Base-by-base conservation (phyloP, 805 yeast genomes). In the Hanseniaspora thailandica region DNA sequence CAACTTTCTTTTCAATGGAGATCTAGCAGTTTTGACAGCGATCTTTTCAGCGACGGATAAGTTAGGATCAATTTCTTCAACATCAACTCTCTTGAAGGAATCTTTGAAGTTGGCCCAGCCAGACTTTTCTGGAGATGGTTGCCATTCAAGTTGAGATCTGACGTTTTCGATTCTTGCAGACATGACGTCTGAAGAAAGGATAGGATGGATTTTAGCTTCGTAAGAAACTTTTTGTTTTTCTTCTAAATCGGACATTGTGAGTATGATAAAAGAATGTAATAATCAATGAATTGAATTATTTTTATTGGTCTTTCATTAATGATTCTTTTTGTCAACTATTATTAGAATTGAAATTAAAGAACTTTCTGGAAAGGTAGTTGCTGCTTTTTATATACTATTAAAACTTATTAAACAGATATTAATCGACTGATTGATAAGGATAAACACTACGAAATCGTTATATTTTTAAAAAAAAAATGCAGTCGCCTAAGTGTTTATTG, bases 1-100 rank as follows among this genome's bases (percentile, higher is more conserved):
- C 61, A 80, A 65, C 8, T 74, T 69, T 57, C 77, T 72, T 45
- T 76, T 69, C 56, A 82, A 69, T 2, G 85, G 87, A 4, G 85
- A 70, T 55, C 71, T 69, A 23, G 83, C 80, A 2, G 67, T 66
- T 23, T 63, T 58, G 34, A 69, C 66, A 20, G 76, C 74, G 56
- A 70, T 71, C 60, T 73, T 74, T 70, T 70, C 78, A 53, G 66
- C 71, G 54, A 61, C 73, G 17, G 70, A 69, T 58, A 65, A 61
- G 55, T 61, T 63, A 31, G 74, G 73, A 55, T 70, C 73, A 33
- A 70, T 44, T 28, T 64, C 73, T 55, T 61, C 64, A 43, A 61
- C 62, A 58, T 64, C 58, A 51, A 58, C 69, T 53, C 66, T 64
- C 60, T 69, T 75, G 67, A 76, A 76, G 5, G 80, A 75, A 60